A percentile compares a stretch with the other conserved stretches of the same genome.
Conservation (phyloP, 345 rosid genomes). For the Moringa oleifera region DNA sequence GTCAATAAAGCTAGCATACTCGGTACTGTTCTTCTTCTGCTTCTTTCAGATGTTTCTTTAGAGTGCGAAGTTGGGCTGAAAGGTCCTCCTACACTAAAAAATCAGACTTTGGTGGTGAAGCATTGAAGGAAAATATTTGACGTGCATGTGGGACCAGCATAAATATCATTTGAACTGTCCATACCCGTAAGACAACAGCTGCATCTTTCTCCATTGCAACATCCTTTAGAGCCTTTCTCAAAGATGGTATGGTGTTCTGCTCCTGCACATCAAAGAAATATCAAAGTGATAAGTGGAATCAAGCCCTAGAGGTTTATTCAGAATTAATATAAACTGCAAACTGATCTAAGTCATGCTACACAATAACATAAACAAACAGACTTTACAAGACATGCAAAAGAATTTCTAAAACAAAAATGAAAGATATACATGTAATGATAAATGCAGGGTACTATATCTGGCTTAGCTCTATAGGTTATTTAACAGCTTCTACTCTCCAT, state of each 20-base stretch:
- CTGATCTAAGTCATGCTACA: too few species aligned
- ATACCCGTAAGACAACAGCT: constrained; percentile 89
- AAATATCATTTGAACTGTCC: constrained; percentile 1
- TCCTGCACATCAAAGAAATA: constrained; percentile 42
- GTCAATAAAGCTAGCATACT: constrained; percentile 34
- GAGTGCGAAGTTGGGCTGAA: constrained; percentile 84
- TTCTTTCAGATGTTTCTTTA: constrained; percentile 78
- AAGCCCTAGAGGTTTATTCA: too few species aligned
- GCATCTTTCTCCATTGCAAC: constrained; percentile 99
- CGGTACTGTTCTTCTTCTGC: constrained; percentile 92
- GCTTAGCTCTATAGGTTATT: too few species aligned
- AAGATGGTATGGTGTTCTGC: constrained; percentile 77
- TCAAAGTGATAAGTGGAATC: neutral
- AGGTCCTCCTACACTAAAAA: constrained; percentile 77
- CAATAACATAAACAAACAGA: too few species aligned
- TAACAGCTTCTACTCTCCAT: too few species aligned
- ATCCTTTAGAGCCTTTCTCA: constrained; percentile 90
- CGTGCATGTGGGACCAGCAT: neutral
- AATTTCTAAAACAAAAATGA: too few species aligned
- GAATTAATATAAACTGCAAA: too few species aligned
- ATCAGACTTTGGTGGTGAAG: constrained; percentile 17
- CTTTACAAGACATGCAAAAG: too few species aligned
- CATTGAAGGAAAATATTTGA: constrained; percentile 2
- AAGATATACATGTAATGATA: too few species aligned
- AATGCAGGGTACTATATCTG: too few species aligned